Percentiles rank a stretch among this genome's conserved stretches.
Conservation (phyloP, 2,329 filamentous ascomycete species). For the Chalaropsis thielavioides region DNA sequence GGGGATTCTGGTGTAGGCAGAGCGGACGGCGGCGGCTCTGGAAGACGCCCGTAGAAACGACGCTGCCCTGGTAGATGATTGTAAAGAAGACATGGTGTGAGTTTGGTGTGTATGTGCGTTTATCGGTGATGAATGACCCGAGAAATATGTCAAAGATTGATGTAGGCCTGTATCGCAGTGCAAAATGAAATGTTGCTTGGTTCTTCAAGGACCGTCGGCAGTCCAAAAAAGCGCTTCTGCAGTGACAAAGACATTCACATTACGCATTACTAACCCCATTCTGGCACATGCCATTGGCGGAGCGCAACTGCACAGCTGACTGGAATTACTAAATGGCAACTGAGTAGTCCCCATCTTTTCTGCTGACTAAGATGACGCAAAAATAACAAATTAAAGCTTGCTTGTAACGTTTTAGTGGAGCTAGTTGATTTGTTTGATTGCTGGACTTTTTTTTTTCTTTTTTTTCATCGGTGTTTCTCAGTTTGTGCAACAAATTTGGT, state of each 20-base stretch:
- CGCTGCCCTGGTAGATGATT: slow-evolving; percentile 9
- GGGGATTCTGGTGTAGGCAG: neutral
- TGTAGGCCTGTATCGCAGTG: neutral
- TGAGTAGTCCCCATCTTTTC: neutral
- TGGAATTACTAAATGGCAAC: neutral
- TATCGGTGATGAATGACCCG: neutral
- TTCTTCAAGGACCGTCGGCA: slow-evolving; percentile 1
- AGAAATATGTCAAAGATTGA: neutral
- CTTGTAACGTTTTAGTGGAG: slow-evolving; percentile 6
- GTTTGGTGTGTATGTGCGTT: neutral
- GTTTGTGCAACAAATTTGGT: neutral
- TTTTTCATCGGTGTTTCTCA: neutral
- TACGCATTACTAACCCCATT: slow-evolving; percentile 14
- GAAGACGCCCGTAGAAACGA: slow-evolving; percentile 15
- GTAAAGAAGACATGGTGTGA: slow-evolving; percentile 4
- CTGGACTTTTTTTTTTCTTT: neutral
- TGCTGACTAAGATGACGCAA: slow-evolving; percentile 16
- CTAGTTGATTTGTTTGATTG: neutral
- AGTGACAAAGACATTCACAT: slow-evolving; percentile 2
- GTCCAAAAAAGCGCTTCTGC: slow-evolving; percentile 5
- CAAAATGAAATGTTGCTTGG: neutral
- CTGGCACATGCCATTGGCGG: slow-evolving; percentile 8
- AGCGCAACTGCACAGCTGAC: neutral
- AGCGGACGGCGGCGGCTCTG: slow-evolving; percentile 12
- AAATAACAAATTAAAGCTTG: neutral